These are phyloP conservation scores for Hymenoscyphus albidus DNA, from an alignment of 2,329 filamentous ascomycete genomes.

Conservation along the genomic window DNA sequence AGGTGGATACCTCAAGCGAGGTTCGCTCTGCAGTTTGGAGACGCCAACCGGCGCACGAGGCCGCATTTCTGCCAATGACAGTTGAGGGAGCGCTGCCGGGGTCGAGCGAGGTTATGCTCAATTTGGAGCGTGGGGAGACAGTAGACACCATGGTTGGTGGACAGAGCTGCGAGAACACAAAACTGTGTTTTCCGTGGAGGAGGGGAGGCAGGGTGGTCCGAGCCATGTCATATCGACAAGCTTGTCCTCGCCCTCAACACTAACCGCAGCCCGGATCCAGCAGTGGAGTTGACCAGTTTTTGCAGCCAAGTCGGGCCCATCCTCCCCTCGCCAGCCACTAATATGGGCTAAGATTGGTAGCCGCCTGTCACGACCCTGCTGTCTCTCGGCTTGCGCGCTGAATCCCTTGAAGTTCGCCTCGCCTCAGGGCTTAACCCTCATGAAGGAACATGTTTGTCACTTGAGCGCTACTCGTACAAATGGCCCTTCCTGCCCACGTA, in stretches of 20 bases:
- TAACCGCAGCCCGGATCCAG: neutral
- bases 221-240: slow-evolving; percentile 2
- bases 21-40: slow-evolving; percentile 21
- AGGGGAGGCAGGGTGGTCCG: neutral
- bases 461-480: neutral
- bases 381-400: neutral
- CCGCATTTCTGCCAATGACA: slow-evolving; percentile 2
- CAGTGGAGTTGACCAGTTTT: neutral
- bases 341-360: neutral
- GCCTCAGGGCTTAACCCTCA: neutral
- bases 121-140: neutral
- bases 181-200: slow-evolving; percentile 2
- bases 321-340: neutral
- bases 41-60: slow-evolving; percentile 1
- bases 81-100: neutral
- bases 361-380: neutral
- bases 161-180: slow-evolving; percentile 2
- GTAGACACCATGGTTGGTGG: slow-evolving; percentile 1
- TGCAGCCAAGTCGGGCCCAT: neutral
- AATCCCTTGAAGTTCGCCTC: neutral
- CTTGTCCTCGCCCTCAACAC: neutral
- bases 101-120: neutral
- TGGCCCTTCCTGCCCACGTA: neutral
- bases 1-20: slow-evolving; percentile 4
- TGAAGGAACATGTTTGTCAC: neutral